Conservation (phyloP, 306 rosid genomes). For the Vachellia collinsii region DNA sequence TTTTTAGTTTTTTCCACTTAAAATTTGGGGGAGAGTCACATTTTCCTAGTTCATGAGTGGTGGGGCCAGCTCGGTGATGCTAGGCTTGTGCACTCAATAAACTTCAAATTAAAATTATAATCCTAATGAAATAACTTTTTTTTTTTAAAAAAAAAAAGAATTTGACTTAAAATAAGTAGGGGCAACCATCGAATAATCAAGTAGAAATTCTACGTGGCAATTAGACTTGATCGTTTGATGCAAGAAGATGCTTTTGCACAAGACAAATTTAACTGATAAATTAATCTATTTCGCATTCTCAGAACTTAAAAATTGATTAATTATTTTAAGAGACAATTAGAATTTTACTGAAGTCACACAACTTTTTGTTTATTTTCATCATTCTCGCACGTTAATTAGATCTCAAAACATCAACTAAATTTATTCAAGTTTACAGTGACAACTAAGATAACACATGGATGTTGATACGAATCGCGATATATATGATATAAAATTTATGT, state of each 20-base stretch:
- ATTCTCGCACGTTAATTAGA: background rate
- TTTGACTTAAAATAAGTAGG: too few species aligned
- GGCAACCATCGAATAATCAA: too few species aligned
- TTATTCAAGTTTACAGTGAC: background rate
- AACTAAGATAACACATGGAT: background rate
- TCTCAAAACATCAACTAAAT: background rate
- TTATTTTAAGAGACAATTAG: too few species aligned
- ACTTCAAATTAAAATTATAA: background rate
- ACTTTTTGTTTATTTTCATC: background rate
- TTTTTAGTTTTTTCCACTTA: background rate
- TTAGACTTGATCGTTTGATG: too few species aligned
- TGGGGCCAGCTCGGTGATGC: background rate
- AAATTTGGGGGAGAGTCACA: background rate
- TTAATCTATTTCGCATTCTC: too few species aligned
- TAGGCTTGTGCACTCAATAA: background rate
- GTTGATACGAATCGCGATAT: background rate
- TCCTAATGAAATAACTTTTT: background rate
- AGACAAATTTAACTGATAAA: too few species aligned
- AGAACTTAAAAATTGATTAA: too few species aligned
- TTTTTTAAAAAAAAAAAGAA: too few species aligned
- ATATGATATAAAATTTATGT: background rate
- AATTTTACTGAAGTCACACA: too few species aligned
- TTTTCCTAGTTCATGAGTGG: background rate
- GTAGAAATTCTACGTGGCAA: too few species aligned
- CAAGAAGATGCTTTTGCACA: too few species aligned